Evolutionary conservation across 1,284 basidiomycete genomes (phyloP), one percentile per base, ranked within the genome.

Genomic region (Irpex sp.): DNA sequence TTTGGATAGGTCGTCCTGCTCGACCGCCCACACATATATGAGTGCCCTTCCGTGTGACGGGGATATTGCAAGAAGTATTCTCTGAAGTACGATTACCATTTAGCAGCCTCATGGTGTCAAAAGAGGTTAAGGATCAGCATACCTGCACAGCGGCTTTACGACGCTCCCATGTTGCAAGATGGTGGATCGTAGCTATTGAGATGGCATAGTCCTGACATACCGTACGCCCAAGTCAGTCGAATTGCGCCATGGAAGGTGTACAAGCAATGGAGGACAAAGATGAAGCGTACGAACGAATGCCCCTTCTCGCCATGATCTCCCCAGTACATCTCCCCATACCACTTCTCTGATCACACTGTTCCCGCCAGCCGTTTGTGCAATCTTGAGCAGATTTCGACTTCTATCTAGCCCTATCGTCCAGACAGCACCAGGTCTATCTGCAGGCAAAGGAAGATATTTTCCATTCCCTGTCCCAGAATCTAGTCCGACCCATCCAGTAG

Each of bases 401-500:
- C 91, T 83, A 75, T 98, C 96, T 34, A 97, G 78, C 0, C 94
- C 95, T 48, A 97, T 81, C 6, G 91, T 93, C 78, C 89, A 83
- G 54, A 91, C 74, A 54, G 78, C 79, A 6, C 84, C 83, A 9
- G 77, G 84, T 19, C 84, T 81, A 61, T 89, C 84, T 4, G 71
- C 68, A 6, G 84, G 87, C 19, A 92, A 77, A 2, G 89, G 87
- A 1, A 99, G 84, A 75, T 98, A 98, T 82, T 98, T 98, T 55
- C 97, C 97, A 69, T 99, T 99, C 0, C 97, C 97, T 17, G 95
- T 96, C 6, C 97, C 97, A 9, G 94, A 89, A 75, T 99, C 97
- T 13, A 98, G 84, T 4, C 97, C 97, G 21, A 98, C 77, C 74
- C 87, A 92, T 21, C 94, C 91, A 6, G 86, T 76, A 2, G 93